These are phyloP conservation scores for Clitoria ternatea DNA, from an alignment of 306 rosid genomes.

Conservation along the genomic window DNA sequence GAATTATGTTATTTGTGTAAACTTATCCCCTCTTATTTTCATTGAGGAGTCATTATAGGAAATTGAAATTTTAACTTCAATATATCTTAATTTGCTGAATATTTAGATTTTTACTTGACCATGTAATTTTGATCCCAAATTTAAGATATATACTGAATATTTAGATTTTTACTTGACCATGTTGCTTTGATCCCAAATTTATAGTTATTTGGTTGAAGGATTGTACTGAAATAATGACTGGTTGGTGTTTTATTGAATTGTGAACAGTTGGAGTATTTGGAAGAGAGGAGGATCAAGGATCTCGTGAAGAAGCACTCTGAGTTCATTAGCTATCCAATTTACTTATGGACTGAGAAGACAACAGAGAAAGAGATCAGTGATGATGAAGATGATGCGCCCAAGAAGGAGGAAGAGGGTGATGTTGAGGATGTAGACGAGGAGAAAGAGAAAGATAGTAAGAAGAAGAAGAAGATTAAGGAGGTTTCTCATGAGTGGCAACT, in stretches of 20 bases:
- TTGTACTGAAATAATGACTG: not conserved
- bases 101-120: not conserved
- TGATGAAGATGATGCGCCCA: constrained; percentile 64
- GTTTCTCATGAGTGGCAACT: constrained; percentile 66
- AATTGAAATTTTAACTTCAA: too few species aligned
- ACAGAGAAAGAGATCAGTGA: constrained; percentile 68
- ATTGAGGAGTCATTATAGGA: too few species aligned
- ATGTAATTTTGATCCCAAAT: not conserved
- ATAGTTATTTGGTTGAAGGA: not conserved
- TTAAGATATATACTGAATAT: too few species aligned
- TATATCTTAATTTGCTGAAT: too few species aligned
- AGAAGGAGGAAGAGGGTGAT: constrained; percentile 60
- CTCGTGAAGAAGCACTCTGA: constrained; percentile 78
- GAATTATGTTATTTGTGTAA: too few species aligned
- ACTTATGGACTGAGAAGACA: constrained; percentile 69
- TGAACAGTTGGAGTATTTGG: constrained; percentile 59
- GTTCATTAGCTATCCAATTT: constrained; percentile 62
- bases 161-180: not conserved
- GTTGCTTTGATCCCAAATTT: not conserved
- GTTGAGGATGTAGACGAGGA: constrained; percentile 62
- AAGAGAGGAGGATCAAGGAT: constrained; percentile 65
- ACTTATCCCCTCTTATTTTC: too few species aligned
- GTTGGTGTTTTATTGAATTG: not conserved
- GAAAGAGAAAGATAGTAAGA: constrained; percentile 47
- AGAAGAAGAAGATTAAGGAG: constrained; percentile 68